Conservation (phyloP, 257 asterid species). For the Przewalskia tangutica region DNA sequence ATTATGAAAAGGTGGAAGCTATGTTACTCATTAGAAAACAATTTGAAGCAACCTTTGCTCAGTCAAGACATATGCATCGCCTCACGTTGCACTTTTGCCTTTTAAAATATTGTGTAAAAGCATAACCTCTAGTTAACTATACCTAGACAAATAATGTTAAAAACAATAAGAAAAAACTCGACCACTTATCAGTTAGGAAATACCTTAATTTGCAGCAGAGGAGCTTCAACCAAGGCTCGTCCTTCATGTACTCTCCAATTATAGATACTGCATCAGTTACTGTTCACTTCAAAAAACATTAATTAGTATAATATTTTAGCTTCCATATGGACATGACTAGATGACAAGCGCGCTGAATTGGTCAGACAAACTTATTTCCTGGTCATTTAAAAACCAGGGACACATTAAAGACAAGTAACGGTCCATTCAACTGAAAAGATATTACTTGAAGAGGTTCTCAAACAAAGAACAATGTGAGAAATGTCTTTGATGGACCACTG, state of each 20-base stretch:
- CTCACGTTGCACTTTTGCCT: not conserved
- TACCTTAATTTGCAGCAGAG: constrained; percentile 68
- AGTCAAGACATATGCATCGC: not conserved
- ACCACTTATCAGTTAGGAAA: not conserved
- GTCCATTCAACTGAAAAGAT: not conserved
- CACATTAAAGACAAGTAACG: not conserved
- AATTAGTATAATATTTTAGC: constrained; percentile 12
- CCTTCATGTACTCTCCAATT: constrained; percentile 83
- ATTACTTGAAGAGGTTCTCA: not conserved
- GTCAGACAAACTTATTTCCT: not conserved
- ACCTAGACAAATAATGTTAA: not conserved
- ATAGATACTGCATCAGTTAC: constrained; percentile 65
- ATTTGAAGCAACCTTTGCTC: not conserved
- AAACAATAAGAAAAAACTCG: not conserved
- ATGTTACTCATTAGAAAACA: not conserved
- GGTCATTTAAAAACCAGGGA: not conserved
- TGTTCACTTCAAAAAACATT: constrained; percentile 22
- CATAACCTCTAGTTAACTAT: not conserved
- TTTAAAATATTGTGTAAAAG: not conserved
- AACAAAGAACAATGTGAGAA: not conserved
- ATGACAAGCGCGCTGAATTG: not conserved
- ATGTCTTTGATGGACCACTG: not conserved
- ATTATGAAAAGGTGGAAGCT: not conserved
- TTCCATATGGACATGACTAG: not conserved
- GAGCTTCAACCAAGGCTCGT: constrained; percentile 78